Evolutionary conservation across 306 rosid species (phyloP).

Genomic region (Medicago lupulina): DNA sequence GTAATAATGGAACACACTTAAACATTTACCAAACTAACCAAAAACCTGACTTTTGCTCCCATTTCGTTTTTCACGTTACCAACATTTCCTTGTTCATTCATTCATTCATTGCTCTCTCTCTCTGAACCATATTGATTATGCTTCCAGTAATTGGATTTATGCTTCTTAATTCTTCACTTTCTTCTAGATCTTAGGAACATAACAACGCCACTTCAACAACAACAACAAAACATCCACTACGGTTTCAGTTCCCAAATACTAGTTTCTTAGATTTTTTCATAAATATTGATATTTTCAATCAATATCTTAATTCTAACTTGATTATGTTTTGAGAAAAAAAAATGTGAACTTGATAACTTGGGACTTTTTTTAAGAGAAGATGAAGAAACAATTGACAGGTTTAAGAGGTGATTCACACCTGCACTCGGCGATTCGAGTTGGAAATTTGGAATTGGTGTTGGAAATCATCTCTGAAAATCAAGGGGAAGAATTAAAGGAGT

Average conservation of each 20-base stretch:
- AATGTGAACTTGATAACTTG: conserved; percentile 31
- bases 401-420: conserved; percentile 61
- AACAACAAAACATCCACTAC: not conserved
- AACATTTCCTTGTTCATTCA: not conserved
- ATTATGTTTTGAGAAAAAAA: conserved; percentile 33
- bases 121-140: not conserved
- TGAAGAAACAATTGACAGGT: conserved; percentile 70
- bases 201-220: not conserved
- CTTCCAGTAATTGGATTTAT: not conserved
- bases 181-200: conserved; percentile 8
- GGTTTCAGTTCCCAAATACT: not conserved
- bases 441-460: conserved; percentile 57
- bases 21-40: not conserved
- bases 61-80: too few species aligned
- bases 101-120: not conserved
- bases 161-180: not conserved
- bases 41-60: not conserved
- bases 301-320: too few species aligned
- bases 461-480: conserved; percentile 54
- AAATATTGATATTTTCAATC: too few species aligned
- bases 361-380: conserved; percentile 45
- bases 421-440: conserved; percentile 66
- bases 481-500: conserved; percentile 60
- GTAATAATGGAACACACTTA: not conserved
- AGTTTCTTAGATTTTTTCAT: conserved; percentile 17